Evolutionary conservation across 2,329 filamentous ascomycete genomes (phyloP).

Genomic region (Alternaria ventricosa): DNA sequence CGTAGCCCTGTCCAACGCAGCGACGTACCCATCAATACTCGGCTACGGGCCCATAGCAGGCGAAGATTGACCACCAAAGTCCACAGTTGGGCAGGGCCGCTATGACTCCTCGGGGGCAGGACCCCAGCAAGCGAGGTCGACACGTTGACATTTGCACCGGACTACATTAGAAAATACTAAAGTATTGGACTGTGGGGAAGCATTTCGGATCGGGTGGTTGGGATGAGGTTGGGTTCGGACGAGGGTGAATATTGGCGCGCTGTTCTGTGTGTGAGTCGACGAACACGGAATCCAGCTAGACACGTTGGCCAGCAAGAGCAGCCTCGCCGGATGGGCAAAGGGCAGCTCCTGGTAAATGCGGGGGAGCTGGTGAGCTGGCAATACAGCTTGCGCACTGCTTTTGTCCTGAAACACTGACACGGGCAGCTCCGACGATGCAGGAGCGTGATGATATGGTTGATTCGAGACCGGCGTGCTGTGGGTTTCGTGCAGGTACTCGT

Average conservation of each 20-base stretch:
- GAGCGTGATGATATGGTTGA: not conserved
- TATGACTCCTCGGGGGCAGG: not conserved
- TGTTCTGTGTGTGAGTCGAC: not conserved
- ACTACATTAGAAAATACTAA: not conserved
- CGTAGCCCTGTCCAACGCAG: slow-evolving; percentile 29
- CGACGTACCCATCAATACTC: not conserved
- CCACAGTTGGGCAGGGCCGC: slow-evolving; percentile 8
- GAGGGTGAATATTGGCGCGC: not conserved
- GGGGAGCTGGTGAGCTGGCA: slow-evolving; percentile 15
- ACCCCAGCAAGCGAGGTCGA: slow-evolving; percentile 1
- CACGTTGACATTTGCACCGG: slow-evolving; percentile 15
- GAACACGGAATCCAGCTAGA: not conserved
- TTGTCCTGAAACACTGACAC: slow-evolving; percentile 1
- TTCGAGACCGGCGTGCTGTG: slow-evolving; percentile 13
- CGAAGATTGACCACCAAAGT: not conserved
- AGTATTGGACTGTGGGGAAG: slow-evolving; percentile 13
- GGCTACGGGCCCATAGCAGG: not conserved
- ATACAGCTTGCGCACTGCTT: slow-evolving; percentile 12
- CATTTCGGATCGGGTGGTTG: not conserved
- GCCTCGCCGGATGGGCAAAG: not conserved
- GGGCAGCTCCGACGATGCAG: slow-evolving; percentile 10
- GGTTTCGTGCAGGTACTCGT: slow-evolving; percentile 5
- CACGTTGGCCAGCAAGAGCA: slow-evolving; percentile 4
- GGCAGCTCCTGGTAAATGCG: slow-evolving; percentile 10
- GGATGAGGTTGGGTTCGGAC: slow-evolving; percentile 7